A percentile compares a stretch with the other conserved stretches of the same genome.
Conservation (phyloP, 129 eudicot species). For the Lonicera japonica region DNA sequence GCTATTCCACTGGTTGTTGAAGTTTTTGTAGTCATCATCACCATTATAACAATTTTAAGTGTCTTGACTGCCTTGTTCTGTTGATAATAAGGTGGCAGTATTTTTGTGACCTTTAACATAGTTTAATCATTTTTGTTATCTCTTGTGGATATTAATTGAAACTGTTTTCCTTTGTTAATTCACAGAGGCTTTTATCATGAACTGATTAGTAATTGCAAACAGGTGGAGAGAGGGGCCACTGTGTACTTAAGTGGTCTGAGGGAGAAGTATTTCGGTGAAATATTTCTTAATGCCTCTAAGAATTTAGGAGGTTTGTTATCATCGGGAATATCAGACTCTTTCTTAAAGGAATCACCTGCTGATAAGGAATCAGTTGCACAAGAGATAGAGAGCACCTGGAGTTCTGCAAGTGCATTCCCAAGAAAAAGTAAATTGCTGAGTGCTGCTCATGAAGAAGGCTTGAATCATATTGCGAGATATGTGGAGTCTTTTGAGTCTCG, state of each 20-base stretch:
- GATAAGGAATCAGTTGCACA: conserved; percentile 30
- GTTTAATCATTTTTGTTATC: too few relatives aligned
- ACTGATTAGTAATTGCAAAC: conserved; percentile 22
- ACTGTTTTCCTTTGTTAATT: neutral
- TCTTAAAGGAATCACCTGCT: conserved; percentile 17
- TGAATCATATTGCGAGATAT: conserved; percentile 92
- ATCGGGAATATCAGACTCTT: conserved; percentile 19
- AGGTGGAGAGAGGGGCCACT: conserved; percentile 87
- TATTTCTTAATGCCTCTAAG: conserved; percentile 71
- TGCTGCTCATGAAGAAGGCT: conserved; percentile 64
- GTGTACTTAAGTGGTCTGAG: conserved; percentile 87
- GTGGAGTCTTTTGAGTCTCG: conserved; percentile 93
- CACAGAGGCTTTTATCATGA: conserved; percentile 11
- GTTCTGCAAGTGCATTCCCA: conserved; percentile 14
- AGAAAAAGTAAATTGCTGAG: conserved; percentile 20
- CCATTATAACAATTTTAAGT: too few relatives aligned
- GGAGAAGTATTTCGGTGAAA: conserved; percentile 94
- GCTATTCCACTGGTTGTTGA: too few relatives aligned
- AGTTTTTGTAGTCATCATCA: too few relatives aligned
- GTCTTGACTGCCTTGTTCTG: too few relatives aligned
- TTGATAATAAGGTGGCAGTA: too few relatives aligned
- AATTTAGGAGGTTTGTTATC: conserved; percentile 34
- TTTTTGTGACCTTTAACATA: too few relatives aligned
- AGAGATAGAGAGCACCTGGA: conserved; percentile 26
- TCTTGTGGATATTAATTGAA: neutral